A percentile compares a stretch with the other conserved stretches of the same genome.
These are phyloP conservation scores for Ogataea ganodermae DNA, from an alignment of 805 yeast species.

Conservation along the genomic window DNA sequence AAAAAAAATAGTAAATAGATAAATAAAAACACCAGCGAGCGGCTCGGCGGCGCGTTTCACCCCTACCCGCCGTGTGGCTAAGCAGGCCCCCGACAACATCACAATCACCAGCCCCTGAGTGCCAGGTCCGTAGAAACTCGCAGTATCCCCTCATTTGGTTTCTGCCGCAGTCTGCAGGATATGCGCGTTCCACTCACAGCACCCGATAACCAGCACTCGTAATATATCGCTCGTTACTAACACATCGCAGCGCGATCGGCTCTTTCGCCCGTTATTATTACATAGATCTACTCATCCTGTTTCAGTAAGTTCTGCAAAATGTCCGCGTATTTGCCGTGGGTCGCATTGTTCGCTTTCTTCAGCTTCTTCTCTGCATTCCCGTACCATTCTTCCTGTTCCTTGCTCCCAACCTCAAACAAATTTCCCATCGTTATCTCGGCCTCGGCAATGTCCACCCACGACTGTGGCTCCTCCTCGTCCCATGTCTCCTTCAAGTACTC, in stretches of 20 bases:
- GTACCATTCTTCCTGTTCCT: slow-evolving; percentile 69
- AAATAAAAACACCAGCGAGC: not conserved
- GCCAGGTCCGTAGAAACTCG: not conserved
- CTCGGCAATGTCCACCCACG: slow-evolving; percentile 86
- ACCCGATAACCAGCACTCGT: too few relatives aligned
- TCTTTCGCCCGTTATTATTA: not conserved
- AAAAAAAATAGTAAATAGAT: not conserved
- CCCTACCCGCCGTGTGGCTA: slow-evolving; percentile 3
- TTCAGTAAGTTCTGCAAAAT: slow-evolving; percentile 53
- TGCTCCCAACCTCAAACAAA: slow-evolving; percentile 60
- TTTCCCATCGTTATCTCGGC: slow-evolving; percentile 81
- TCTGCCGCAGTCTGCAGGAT: too few relatives aligned
- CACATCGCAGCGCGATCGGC: not conserved
- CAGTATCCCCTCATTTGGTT: not conserved
- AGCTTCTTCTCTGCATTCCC: slow-evolving; percentile 67
- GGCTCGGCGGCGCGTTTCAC: slow-evolving; percentile 1
- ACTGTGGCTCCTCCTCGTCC: slow-evolving; percentile 72
- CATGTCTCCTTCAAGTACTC: slow-evolving; percentile 58
- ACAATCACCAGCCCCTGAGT: too few relatives aligned
- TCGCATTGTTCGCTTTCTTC: slow-evolving; percentile 73
- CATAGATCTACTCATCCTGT: slow-evolving; percentile 4
- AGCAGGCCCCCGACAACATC: not conserved
- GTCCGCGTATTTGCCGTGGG: slow-evolving; percentile 72
- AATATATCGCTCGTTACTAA: too few relatives aligned
- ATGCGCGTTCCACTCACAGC: too few relatives aligned